Evolutionary conservation across 192 early-diverging fungal genomes (phyloP).

Genomic region (Coemansia sp.): DNA sequence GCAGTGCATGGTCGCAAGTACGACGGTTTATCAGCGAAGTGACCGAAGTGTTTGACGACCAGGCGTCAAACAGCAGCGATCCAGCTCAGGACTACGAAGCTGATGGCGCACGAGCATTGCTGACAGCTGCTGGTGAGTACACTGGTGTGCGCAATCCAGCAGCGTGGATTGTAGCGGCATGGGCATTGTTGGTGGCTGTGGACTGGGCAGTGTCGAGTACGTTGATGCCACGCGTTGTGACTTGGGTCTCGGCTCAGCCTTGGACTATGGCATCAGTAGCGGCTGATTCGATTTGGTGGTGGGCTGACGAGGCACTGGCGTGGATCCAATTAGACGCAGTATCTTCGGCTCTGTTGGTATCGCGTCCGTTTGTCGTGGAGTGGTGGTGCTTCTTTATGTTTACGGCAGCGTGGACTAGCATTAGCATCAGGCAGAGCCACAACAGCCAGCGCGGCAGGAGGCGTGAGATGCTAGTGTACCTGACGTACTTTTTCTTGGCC

Average conservation of each 20-base stretch:
- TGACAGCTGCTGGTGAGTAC: background rate
- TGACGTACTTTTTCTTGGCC: conserved; percentile 21
- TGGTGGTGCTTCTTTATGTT: conserved; percentile 31
- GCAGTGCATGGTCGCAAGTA: conserved; percentile 35
- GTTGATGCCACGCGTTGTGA: conserved; percentile 19
- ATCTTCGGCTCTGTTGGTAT: conserved; percentile 13
- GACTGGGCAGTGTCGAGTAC: conserved; percentile 43
- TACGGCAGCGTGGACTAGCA: background rate
- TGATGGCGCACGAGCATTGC: too few species aligned
- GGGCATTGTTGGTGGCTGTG: conserved; percentile 18
- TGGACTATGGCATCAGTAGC: conserved; percentile 22
- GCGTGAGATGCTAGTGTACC: conserved; percentile 14
- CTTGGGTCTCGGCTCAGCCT: conserved; percentile 18
- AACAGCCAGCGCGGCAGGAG: background rate
- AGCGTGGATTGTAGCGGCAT: conserved; percentile 26
- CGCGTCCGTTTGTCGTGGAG: conserved; percentile 26
- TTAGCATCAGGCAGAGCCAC: background rate
- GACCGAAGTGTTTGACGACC: conserved; percentile 38
- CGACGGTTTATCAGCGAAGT: conserved; percentile 31
- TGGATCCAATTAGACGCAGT: conserved; percentile 17
- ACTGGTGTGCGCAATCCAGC: background rate
- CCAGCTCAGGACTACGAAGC: background rate
- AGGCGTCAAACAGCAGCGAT: background rate
- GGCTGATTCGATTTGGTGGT: conserved; percentile 19
- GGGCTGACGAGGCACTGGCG: conserved; percentile 31